Percentiles rank a stretch among this genome's conserved stretches.
Evolutionary conservation across 2,329 filamentous ascomycete genomes (phyloP).

Genomic region (Aureobasidium lini): DNA sequence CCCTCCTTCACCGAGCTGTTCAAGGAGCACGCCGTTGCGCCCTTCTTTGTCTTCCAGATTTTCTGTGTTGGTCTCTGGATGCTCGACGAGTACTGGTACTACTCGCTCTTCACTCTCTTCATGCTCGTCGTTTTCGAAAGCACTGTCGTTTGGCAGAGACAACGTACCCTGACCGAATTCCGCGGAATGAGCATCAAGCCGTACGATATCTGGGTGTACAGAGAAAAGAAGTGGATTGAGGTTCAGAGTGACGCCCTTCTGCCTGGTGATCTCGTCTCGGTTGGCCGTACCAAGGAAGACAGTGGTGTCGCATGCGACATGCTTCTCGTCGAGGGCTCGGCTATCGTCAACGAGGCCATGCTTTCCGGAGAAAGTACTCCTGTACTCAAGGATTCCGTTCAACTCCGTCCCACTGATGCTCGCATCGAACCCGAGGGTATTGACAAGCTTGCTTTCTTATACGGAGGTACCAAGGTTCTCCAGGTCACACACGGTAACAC

Average conservation of each 20-base stretch:
- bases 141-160: conserved; percentile 97
- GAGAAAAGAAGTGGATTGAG: conserved; percentile 80
- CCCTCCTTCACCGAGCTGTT: conserved; percentile 93
- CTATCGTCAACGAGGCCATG: conserved; percentile 99
- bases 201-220: conserved; percentile 87
- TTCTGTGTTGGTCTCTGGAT: conserved; percentile 99
- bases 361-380: conserved; percentile 96
- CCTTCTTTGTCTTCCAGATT: conserved; percentile 98
- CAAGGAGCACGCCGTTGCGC: conserved; percentile 95
- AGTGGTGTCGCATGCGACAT: conserved; percentile 96
- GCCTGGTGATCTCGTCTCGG: conserved; percentile 87
- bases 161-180: conserved; percentile 92
- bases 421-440: conserved; percentile 78
- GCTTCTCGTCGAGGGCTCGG: conserved; percentile 86
- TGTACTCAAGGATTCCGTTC: conserved; percentile 89
- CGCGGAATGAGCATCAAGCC: conserved; percentile 99
- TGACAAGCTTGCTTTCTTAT: conserved; percentile 95
- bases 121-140: conserved; percentile 98
- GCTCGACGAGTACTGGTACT: conserved; percentile 99
- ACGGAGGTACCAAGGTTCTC: conserved; percentile 94
- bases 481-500: conserved; percentile 84
- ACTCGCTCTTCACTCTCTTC: conserved; percentile 95
- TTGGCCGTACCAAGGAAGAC: conserved; percentile 90
- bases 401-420: conserved; percentile 77
- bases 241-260: conserved; percentile 84